Conservation (phyloP, 306 rosid species). For the Pyrus communis region DNA sequence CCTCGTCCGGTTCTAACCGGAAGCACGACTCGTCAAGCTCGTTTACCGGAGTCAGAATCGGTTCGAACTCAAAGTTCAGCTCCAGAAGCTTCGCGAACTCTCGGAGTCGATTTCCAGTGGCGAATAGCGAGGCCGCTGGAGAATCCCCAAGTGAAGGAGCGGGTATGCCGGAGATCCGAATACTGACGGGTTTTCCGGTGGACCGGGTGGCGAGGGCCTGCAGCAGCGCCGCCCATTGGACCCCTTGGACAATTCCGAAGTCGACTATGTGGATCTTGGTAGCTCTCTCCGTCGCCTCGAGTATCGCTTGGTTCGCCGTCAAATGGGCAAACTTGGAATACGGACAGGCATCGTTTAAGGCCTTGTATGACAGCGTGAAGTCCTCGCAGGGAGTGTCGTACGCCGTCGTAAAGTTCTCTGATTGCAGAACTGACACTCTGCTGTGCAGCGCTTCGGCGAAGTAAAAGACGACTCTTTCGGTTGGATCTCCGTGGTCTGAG, state of each 20-base stretch:
- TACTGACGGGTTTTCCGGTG: slow-evolving; percentile 59
- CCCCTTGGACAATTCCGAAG: slow-evolving; percentile 86
- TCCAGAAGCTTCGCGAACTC: slow-evolving; percentile 75
- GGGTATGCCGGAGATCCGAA: slow-evolving; percentile 84
- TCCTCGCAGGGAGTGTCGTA: slow-evolving; percentile 44
- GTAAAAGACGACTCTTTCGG: slow-evolving; percentile 56
- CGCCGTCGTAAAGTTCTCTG: slow-evolving; percentile 1
- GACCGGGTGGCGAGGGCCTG: slow-evolving; percentile 89
- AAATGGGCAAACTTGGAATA: slow-evolving; percentile 88
- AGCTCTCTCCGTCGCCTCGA: slow-evolving; percentile 68
- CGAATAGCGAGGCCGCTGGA: slow-evolving; percentile 50
- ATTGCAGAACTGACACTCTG: slow-evolving; percentile 23
- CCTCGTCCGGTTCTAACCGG: slow-evolving; percentile 47
- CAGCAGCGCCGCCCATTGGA: slow-evolving; percentile 90
- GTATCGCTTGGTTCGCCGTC: slow-evolving; percentile 90
- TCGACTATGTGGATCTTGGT: slow-evolving; percentile 74
- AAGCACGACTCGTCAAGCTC: slow-evolving; percentile 54
- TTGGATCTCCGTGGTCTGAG: slow-evolving; percentile 77
- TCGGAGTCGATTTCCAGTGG: slow-evolving; percentile 67
- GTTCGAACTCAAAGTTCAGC: slow-evolving; percentile 64
- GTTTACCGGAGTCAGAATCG: slow-evolving; percentile 58
- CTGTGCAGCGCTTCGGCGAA: slow-evolving; percentile 54
- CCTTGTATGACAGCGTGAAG: slow-evolving; percentile 67
- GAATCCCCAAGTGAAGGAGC: slow-evolving; percentile 60
- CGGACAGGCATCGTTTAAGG: slow-evolving; percentile 87